A percentile compares a stretch with the other conserved stretches of the same genome.
These are phyloP conservation scores for Syzygium oleosum DNA, from an alignment of 345 rosid species.

Conservation along the genomic window DNA sequence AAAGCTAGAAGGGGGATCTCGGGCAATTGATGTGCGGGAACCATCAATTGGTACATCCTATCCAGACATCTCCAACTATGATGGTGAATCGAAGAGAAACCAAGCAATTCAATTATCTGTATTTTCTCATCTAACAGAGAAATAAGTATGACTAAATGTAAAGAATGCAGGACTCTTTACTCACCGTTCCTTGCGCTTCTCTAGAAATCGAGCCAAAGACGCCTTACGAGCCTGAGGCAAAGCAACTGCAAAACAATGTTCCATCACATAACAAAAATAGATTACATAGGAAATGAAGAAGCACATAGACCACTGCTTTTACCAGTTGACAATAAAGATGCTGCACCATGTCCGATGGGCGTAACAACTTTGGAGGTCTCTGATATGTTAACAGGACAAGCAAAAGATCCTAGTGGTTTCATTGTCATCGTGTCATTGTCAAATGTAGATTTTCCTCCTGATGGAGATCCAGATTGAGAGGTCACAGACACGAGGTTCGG, in stretches of 20 bases:
- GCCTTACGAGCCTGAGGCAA: constrained; percentile 91
- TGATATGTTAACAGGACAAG: background rate
- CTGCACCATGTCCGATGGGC: background rate
- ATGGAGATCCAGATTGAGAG: background rate
- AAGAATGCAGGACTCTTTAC: background rate
- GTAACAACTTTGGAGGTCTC: background rate
- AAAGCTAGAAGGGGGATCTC: background rate
- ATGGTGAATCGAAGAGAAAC: background rate
- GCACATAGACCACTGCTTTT: background rate
- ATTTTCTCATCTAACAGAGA: background rate
- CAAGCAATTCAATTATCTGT: background rate
- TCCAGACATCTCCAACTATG: background rate
- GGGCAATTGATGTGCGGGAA: background rate
- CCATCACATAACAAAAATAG: background rate
- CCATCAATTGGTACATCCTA: background rate
- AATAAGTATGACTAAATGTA: background rate
- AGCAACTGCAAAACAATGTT: background rate
- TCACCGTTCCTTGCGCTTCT: constrained; percentile 91
- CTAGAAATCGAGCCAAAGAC: constrained; percentile 84
- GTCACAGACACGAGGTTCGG: background rate
- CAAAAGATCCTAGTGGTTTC: background rate
- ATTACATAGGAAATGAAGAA: background rate
- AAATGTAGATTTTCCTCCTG: background rate
- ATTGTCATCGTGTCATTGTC: background rate
- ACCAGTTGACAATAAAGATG: background rate